Percentiles rank a stretch among this genome's conserved stretches.
Conservation (phyloP, 2,329 filamentous ascomycete genomes). For the Conoideocrella luteorostrata region DNA sequence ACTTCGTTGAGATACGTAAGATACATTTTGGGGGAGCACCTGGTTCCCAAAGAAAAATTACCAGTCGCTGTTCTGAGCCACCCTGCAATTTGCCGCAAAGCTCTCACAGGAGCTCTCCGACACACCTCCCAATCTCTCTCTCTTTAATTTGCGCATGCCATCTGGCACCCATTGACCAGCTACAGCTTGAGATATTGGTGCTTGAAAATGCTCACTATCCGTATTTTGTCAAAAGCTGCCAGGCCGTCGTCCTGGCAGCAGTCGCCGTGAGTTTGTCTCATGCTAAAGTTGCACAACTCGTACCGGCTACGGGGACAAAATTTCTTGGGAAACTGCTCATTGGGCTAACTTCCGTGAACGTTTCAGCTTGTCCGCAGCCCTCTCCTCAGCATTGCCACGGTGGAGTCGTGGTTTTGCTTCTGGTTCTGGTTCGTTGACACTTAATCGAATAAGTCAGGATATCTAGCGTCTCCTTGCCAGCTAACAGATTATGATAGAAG, state of each 20-base stretch:
- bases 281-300: neutral
- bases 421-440: conserved; percentile 41
- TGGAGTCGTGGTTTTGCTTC: conserved; percentile 55
- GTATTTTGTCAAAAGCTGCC: conserved; percentile 52
- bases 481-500: conserved; percentile 54
- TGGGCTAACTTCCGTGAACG: too few species aligned
- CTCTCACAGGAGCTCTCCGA: conserved; percentile 12
- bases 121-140: conserved; percentile 3
- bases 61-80: conserved; percentile 1
- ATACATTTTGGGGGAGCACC: neutral
- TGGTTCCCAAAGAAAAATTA: conserved; percentile 3
- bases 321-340: too few species aligned
- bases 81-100: conserved; percentile 3
- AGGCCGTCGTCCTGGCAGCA: conserved; percentile 49
- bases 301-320: too few species aligned
- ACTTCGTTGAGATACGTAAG: neutral
- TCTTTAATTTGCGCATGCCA: conserved; percentile 11
- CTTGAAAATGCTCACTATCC: conserved; percentile 52
- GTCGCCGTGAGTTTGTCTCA: conserved; percentile 42
- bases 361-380: conserved; percentile 44
- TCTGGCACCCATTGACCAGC: conserved; percentile 20
- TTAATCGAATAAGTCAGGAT: neutral
- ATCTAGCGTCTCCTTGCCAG: neutral
- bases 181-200: conserved; percentile 15
- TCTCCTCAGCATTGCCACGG: conserved; percentile 34